A percentile compares a stretch with the other conserved stretches of the same genome.
These are phyloP conservation scores for Plectosphaerella cucumerina DNA, from an alignment of 2,329 filamentous ascomycete species.

Conservation along the genomic window DNA sequence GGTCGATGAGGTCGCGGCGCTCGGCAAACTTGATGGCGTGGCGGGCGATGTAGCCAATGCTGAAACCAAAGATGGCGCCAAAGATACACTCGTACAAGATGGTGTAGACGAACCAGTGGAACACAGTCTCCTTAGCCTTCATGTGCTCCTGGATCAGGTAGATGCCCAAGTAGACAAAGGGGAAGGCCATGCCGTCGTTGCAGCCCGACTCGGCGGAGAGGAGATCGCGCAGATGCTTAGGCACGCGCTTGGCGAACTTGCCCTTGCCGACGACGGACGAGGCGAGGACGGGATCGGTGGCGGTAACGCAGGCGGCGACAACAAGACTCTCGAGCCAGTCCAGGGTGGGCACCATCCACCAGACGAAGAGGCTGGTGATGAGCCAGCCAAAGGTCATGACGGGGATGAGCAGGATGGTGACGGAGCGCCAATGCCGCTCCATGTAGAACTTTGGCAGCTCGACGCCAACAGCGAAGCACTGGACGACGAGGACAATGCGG, in stretches of 20 bases:
- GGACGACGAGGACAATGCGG: slow-evolving; percentile 82
- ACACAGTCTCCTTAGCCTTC: slow-evolving; percentile 63
- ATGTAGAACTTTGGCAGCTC: slow-evolving; percentile 93
- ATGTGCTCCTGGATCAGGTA: slow-evolving; percentile 83
- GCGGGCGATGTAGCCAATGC: slow-evolving; percentile 83
- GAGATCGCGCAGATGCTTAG: slow-evolving; percentile 93
- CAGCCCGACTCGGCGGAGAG: slow-evolving; percentile 96
- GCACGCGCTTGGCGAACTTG: slow-evolving; percentile 95
- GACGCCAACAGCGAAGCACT: slow-evolving; percentile 89
- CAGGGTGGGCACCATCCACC: slow-evolving; percentile 78
- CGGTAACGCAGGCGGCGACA: slow-evolving; percentile 89
- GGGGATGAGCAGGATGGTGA: slow-evolving; percentile 79
- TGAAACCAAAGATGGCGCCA: slow-evolving; percentile 82
- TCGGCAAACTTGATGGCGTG: slow-evolving; percentile 89
- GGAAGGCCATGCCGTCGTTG: slow-evolving; percentile 99
- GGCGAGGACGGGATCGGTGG: slow-evolving; percentile 92
- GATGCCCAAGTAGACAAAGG: slow-evolving; percentile 88
- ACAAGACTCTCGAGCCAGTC: slow-evolving; percentile 88
- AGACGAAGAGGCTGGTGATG: slow-evolving; percentile 87
- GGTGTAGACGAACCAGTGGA: slow-evolving; percentile 85
- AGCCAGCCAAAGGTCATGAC: slow-evolving; percentile 98
- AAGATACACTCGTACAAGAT: slow-evolving; percentile 96
- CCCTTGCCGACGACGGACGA: slow-evolving; percentile 98
- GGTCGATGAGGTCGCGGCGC: slow-evolving; percentile 78
- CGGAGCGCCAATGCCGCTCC: slow-evolving; percentile 96